Evolutionary conservation across 768 basidiomycete genomes (phyloP).

Genomic region (Russula foetens): DNA sequence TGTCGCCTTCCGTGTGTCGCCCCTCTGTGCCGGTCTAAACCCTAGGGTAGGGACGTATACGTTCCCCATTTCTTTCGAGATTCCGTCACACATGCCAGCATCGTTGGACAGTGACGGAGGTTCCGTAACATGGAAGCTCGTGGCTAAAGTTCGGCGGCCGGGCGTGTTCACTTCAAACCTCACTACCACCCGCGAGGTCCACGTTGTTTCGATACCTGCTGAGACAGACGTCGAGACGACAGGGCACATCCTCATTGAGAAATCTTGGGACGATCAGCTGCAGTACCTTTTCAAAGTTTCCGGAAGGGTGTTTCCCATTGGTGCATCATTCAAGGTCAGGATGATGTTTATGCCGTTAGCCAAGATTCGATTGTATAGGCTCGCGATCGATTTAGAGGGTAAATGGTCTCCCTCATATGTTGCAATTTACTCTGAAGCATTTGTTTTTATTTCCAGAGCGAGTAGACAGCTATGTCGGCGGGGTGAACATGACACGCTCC

Average conservation of each 20-base stretch:
- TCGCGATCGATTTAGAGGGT: slow-evolving; percentile 80
- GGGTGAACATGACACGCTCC: slow-evolving; percentile 57
- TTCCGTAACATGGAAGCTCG: slow-evolving; percentile 68
- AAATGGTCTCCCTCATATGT: slow-evolving; percentile 20
- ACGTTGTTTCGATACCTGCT: slow-evolving; percentile 63
- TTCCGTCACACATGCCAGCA: slow-evolving; percentile 75
- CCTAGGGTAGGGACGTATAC: slow-evolving; percentile 67
- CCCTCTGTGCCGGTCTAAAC: not conserved
- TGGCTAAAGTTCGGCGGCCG: slow-evolving; percentile 75
- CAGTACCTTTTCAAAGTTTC: slow-evolving; percentile 72
- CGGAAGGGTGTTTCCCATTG: slow-evolving; percentile 73
- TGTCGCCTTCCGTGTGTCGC: slow-evolving; percentile 13
- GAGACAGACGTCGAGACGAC: slow-evolving; percentile 84
- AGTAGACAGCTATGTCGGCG: slow-evolving; percentile 69
- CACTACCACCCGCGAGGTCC: slow-evolving; percentile 60
- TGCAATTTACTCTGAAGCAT: not conserved
- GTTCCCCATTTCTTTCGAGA: slow-evolving; percentile 86
- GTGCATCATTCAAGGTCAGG: slow-evolving; percentile 70
- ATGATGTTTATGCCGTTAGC: slow-evolving; percentile 77
- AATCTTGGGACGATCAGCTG: slow-evolving; percentile 86
- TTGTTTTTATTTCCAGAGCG: slow-evolving; percentile 48
- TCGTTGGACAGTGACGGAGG: slow-evolving; percentile 69
- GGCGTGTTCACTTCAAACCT: slow-evolving; percentile 73
- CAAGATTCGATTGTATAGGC: slow-evolving; percentile 72
- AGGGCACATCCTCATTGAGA: slow-evolving; percentile 73